Conservation (phyloP, 106 monocot genomes). For the Triglochin maritima region DNA sequence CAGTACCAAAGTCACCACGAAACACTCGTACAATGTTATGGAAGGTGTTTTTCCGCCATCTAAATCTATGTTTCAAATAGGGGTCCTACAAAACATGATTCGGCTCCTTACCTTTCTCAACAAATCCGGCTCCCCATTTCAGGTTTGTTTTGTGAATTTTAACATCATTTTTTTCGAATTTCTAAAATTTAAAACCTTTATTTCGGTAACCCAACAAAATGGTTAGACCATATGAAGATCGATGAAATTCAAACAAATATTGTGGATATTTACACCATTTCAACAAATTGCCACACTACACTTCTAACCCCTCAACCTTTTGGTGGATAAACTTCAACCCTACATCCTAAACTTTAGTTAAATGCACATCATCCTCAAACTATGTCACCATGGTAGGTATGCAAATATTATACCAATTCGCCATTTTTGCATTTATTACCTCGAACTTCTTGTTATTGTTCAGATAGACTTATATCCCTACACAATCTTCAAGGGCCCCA, state of each 20-base stretch:
- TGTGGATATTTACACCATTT: no score
- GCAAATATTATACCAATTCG: neutral
- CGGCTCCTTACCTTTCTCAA: neutral
- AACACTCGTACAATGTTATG: neutral
- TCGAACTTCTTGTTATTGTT: neutral
- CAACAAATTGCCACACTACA: no score
- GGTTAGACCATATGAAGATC: no score
- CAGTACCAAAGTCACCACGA: conserved; percentile 6
- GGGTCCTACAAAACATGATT: neutral
- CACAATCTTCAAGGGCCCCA: neutral
- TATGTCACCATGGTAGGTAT: no score
- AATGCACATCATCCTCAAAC: no score
- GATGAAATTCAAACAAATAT: no score
- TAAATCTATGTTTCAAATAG: neutral
- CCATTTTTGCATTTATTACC: neutral
- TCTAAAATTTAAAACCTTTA: no score
- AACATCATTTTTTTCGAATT: neutral
- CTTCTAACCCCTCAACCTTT: no score
- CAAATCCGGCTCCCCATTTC: neutral
- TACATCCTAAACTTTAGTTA: no score
- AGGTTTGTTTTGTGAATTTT: neutral
- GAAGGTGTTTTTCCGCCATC: conserved; percentile 5
- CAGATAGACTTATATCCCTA: conserved; percentile 8
- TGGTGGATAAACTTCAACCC: no score
- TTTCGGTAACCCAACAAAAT: no score